These are phyloP conservation scores for Chaetomium tenue DNA, from an alignment of 495 filamentous ascomycete species.

Conservation along the genomic window DNA sequence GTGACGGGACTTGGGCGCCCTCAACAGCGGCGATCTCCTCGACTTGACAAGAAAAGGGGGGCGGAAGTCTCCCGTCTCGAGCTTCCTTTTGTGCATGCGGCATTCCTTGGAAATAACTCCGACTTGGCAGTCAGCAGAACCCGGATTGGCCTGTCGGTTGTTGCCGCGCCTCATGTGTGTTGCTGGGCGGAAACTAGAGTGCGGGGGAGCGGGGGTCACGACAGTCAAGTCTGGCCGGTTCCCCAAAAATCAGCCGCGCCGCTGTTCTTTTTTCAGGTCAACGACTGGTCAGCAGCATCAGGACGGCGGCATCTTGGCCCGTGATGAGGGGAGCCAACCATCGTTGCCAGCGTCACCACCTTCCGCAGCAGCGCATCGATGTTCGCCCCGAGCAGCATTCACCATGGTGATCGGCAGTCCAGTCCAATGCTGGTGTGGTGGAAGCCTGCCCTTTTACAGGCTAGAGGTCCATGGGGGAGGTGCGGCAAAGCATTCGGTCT, in stretches of 20 bases:
- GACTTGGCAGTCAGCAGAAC: constrained; percentile 8
- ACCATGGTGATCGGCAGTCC: constrained; percentile 1
- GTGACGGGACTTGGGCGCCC: no score
- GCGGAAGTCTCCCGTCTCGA: no score
- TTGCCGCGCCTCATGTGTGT: not conserved
- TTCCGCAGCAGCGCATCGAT: not conserved
- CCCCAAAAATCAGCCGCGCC: not conserved
- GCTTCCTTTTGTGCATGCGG: no score
- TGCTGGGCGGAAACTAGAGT: not conserved
- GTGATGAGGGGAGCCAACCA: constrained; percentile 8
- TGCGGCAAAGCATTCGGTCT: not conserved
- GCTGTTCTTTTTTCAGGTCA: not conserved
- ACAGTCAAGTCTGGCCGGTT: not conserved
- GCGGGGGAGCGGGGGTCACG: not conserved
- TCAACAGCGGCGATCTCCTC: no score
- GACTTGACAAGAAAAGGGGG: no score
- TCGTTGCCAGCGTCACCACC: not conserved
- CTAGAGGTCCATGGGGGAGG: not conserved
- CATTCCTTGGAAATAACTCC: not conserved
- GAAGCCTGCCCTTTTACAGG: not conserved
- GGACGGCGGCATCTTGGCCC: not conserved
- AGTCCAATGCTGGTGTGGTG: not conserved
- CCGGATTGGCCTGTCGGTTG: not conserved
- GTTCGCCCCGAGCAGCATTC: not conserved
- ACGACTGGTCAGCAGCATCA: not conserved